Conservation (phyloP, 2,329 filamentous ascomycete genomes). For the Pseudogymnoascus sp. region DNA sequence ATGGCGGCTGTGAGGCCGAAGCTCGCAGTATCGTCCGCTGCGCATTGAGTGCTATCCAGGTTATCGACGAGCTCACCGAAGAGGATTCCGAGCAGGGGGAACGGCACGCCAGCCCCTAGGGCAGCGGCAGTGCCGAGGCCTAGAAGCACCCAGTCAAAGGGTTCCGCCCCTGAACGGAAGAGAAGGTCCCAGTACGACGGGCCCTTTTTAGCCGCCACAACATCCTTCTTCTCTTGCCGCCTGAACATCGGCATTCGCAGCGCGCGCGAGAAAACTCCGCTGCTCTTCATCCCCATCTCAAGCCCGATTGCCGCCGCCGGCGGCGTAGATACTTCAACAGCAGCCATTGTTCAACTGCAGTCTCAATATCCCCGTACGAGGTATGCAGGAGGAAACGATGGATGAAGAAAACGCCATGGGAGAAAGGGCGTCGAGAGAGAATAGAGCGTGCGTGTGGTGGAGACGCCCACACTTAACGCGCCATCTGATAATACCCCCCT, state of each 20-base stretch:
- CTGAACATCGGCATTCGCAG: background rate
- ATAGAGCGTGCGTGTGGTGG: background rate
- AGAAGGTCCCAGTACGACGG: conserved; percentile 2
- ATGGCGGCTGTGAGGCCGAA: conserved; percentile 33
- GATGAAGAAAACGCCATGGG: background rate
- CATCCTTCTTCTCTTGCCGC: background rate
- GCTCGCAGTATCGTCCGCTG: conserved; percentile 22
- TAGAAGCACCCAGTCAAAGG: conserved; percentile 28
- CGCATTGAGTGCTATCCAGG: conserved; percentile 28
- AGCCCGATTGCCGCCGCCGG: background rate
- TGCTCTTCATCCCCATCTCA: background rate
- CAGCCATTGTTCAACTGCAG: conserved; percentile 3
- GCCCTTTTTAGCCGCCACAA: background rate
- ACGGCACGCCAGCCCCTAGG: conserved; percentile 52
- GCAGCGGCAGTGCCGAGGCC: conserved; percentile 37
- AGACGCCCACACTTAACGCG: background rate
- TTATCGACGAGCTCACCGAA: conserved; percentile 59
- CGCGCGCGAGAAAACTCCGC: background rate
- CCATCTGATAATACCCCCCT: conserved; percentile 5
- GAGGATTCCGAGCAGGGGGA: conserved; percentile 56
- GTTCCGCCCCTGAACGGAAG: conserved; percentile 9
- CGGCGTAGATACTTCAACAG: background rate
- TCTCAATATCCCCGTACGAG: background rate
- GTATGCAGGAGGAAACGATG: background rate
- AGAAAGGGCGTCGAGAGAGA: background rate